Base-by-base conservation (phyloP, 305 asterid genomes). In the Fraxinus nigra region DNA sequence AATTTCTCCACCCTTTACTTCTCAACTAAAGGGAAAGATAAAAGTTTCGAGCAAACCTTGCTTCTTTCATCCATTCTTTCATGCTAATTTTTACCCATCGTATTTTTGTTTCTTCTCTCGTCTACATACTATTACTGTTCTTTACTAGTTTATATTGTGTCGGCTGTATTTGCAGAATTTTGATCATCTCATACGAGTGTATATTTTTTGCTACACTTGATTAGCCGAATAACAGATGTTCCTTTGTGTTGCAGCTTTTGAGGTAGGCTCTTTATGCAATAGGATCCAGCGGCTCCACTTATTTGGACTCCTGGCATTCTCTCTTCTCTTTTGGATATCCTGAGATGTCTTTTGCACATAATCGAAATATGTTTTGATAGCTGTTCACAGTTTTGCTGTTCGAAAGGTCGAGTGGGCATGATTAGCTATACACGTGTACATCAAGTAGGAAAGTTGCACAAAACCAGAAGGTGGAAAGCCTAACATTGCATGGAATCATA, bases 381-480 rank as follows among this genome's bases (percentile, higher is more conserved):
- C 78, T 40, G 22, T 67, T 72, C 76, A 34, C 84, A 65, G 74
- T 80, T 73, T 80, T 87, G 78, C 32, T 56, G 63, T 46, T 77
- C 32, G 20, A 37, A 75, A 63, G 61, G 46, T 38, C 72, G 37
- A 61, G 70, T 75, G 82, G 83, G 77, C 84, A 76, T 74, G 79
- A 85, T 22, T 33, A 82, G 69, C 32, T 1, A 75, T 79, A 54
- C 9, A 81, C 78, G 76, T 76, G 61, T 81, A 72, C 26, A 81
- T 78, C 69, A 81, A 82, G 30, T 54, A 77, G 73, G 80, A 85
- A 80, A 80, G 75, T 76, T 82, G 80, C 80, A 77, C 89, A 72
- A 87, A 86, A 87, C 90, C 88, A 86, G 65, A 85, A 67, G 80
- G 85, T 89, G 89, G 89, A 85, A 74, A 88, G 88, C 88, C 82